Evolutionary conservation across 2,329 filamentous ascomycete species (phyloP), one percentile per base, ranked within the genome.

Genomic region (Alternaria gaisen): DNA sequence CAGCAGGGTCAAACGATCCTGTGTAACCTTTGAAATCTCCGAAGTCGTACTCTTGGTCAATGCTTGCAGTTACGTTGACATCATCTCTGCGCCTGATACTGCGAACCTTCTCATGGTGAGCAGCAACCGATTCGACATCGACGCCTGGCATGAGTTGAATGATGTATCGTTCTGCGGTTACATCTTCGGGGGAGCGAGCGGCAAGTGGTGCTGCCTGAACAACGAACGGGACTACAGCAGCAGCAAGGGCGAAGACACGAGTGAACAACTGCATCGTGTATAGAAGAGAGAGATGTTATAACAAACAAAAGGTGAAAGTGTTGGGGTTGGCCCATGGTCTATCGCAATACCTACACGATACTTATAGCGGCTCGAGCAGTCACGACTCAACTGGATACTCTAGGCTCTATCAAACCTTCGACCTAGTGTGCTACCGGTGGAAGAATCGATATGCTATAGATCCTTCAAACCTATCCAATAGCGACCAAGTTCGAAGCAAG

Each of bases 91-190:
- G 65, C n/a, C 60, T 61, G 22, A 76, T 76, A 47, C 71, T 67
- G 34, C 69, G 70, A 5, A 77, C 69, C 8, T 64, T 67, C 32
- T 65, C 54, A 38, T 69, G 67, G 36, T 76, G 73, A 10, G 68
- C 59, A 9, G 67, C 64, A 22, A 75, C 61, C 1, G 68, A 66
- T 2, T 71, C 63, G 48, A 71, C 46, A 48, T 74, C 67, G 7
- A 66, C 64, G n/a, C 71, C 72, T 8, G 77, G 72, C 69, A 78
- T 80, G 47, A 83, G 53, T 66, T 77, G 79, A 61, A 83, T 72
- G 58, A 83, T 80, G 70, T 80, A 83, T 71, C 81, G 80, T 61
- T 75, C 76, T 16, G 76, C 72, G 44, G 81, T 68, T 16, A 65
- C 36, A 18, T 63, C 55, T 20, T 60, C 52, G 2, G 55, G 20